phyloP scores from a whole-genome alignment of 2,329 filamentous ascomycete genomes.

The Neonectria ditissima region DNA sequence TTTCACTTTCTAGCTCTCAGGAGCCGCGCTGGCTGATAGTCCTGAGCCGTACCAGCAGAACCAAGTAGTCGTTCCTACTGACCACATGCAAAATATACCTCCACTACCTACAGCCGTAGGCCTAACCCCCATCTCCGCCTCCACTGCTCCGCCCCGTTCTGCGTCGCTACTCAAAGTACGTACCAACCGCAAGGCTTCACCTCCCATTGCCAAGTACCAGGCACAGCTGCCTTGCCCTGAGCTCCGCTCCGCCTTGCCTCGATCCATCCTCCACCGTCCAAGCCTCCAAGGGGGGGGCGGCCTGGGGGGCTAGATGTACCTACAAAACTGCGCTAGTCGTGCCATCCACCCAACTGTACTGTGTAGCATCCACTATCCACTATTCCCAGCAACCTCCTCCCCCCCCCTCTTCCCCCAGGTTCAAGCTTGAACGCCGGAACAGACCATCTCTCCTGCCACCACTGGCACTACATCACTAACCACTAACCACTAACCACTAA shows the following conservation, averaged over 20 bases:
- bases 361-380: constrained; percentile 21
- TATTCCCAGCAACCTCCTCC: constrained; percentile 21
- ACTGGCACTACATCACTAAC: constrained; percentile 14
- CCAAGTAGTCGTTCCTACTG: neutral
- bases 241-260: constrained; percentile 8
- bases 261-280: constrained; percentile 1
- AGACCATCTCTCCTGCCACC: constrained; percentile 27
- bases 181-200: neutral
- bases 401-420: constrained; percentile 28
- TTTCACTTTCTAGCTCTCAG: neutral
- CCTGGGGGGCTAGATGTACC: constrained; percentile 1
- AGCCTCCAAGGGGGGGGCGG: neutral
- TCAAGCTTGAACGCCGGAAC: constrained; percentile 26
- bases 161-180: neutral
- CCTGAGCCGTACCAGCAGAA: neutral
- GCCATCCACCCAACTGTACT: constrained; percentile 20
- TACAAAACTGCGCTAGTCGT: constrained; percentile 19
- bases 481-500: no score
- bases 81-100: neutral
- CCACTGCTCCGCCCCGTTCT: constrained; percentile 2
- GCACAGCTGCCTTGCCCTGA: constrained; percentile 10
- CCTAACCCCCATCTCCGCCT: neutral
- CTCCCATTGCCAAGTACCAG: neutral
- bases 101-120: neutral
- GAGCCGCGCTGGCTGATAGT: neutral